Base-by-base conservation (phyloP, 2,329 filamentous ascomycete genomes). In the Diaporthe ilicicola region DNA sequence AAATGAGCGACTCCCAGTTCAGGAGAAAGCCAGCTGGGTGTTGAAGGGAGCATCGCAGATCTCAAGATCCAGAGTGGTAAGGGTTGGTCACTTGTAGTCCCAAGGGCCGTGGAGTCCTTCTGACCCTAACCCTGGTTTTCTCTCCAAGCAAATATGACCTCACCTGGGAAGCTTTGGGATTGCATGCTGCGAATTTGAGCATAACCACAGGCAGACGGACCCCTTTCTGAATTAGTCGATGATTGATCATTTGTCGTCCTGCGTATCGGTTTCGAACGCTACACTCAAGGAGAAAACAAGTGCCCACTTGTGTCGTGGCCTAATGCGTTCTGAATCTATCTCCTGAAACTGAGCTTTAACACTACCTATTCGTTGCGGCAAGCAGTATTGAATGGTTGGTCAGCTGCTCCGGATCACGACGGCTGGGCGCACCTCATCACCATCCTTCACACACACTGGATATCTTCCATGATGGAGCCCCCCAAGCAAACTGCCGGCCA, bases 401-500 rank as follows among this genome's bases (percentile, higher is more conserved):
- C 50, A 55, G 27, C 4, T 17, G 10, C 42, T 27, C 8, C 17
- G 39, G 24, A 32, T 12, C 15, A 10, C 15, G 32, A 56, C 22
- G 34, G 22, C 32, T 13, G 8, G 48, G 12, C 19, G 3, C 7
- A 22, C 4, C 19, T 19, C 39, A 50, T 56, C 34, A 6, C n/a
- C 10, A 51, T 19, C 17, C 51, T 48, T 27, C 1, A n/a, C n/a
- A 22, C 9, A 12, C 1, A 42, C 15, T 37, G 12, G 24, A 37
- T 13, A 9, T 32, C 19, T 29, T 9, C 22, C 32, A 39, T n/a
- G n/a, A 68, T 68, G 66, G 53, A 48, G 32, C 39, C 71, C n/a
- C 39, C 67, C 17, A 42, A 42, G 34, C 66, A 68, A 19, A n/a
- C 27, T 15, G 12, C 55, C 34, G 12, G 22, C 17, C 53, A 32